phyloP scores from a whole-genome alignment of 345 rosid species.

The Hirschfeldia incana region DNA sequence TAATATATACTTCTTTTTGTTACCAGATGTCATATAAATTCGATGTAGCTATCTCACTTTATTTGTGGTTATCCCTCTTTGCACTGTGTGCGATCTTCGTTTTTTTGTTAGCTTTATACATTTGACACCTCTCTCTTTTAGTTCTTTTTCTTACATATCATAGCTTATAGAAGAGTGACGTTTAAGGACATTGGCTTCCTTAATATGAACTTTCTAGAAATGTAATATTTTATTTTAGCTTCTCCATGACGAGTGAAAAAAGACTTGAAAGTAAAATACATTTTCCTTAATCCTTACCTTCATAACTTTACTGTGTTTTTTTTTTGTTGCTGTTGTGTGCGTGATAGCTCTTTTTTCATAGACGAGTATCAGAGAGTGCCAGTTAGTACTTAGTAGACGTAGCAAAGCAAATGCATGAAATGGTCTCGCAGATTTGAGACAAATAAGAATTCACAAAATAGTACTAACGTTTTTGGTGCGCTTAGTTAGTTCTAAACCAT shows the following conservation, averaged over 20 bases:
- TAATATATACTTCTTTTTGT: background rate
- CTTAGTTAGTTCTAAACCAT: background rate
- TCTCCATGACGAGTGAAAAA: background rate
- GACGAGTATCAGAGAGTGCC: background rate
- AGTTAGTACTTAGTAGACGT: background rate
- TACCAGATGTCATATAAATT: conserved; percentile 3
- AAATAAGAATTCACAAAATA: background rate
- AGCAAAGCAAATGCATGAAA: background rate
- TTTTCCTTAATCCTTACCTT: background rate
- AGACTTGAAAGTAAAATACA: background rate
- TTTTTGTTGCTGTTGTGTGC: background rate
- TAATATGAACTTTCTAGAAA: background rate
- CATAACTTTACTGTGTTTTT: background rate
- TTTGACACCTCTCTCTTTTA: background rate
- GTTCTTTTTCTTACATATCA: background rate
- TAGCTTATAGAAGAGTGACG: background rate
- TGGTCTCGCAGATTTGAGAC: background rate
- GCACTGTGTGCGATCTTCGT: background rate
- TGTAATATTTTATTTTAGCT: background rate
- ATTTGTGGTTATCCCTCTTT: background rate
- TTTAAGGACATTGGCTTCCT: background rate
- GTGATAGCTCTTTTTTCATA: background rate
- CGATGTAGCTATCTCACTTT: background rate
- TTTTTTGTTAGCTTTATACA: background rate
- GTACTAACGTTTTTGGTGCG: background rate